phyloP scores from a whole-genome alignment of 345 rosid genomes.

The Brassica carinata region DNA sequence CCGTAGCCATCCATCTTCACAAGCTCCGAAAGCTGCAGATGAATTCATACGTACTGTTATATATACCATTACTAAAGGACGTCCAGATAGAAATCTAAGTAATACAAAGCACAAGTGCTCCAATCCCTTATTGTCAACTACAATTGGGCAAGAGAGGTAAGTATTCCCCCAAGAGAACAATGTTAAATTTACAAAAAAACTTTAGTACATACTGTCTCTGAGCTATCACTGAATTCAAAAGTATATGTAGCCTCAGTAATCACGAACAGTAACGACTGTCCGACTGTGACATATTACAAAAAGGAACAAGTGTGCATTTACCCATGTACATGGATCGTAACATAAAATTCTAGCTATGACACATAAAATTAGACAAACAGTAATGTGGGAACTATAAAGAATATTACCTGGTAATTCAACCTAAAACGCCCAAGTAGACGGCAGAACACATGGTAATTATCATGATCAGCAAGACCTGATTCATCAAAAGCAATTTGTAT shows the following conservation, averaged over 20 bases:
- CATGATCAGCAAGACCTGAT: slow-evolving; percentile 99
- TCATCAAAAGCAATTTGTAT: slow-evolving; percentile 23
- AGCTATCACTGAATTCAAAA: slow-evolving; percentile 4
- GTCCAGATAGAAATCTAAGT: slow-evolving; percentile 12
- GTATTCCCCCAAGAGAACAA: not conserved
- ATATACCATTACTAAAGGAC: slow-evolving; percentile 18
- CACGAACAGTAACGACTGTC: slow-evolving; percentile 5
- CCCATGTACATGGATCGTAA: slow-evolving; percentile 10
- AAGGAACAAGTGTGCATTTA: slow-evolving; percentile 12
- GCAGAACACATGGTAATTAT: slow-evolving; percentile 97
- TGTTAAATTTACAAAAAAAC: not conserved
- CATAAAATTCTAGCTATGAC: slow-evolving; percentile 7
- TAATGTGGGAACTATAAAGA: not conserved
- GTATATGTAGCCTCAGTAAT: slow-evolving; percentile 14
- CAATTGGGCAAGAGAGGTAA: not conserved
- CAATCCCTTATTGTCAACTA: slow-evolving; percentile 12
- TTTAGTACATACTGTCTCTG: not conserved
- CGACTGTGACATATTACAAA: slow-evolving; percentile 10
- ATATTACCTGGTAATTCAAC: slow-evolving; percentile 85
- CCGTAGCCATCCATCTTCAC: slow-evolving; percentile 96
- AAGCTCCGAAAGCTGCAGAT: slow-evolving; percentile 90
- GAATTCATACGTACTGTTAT: slow-evolving; percentile 27
- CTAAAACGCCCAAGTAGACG: slow-evolving; percentile 98
- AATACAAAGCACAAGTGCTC: slow-evolving; percentile 21
- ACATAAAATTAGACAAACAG: not conserved